These are phyloP conservation scores for Penium margaritaceum DNA, from an alignment of 139 green algal species.

Conservation along the genomic window DNA sequence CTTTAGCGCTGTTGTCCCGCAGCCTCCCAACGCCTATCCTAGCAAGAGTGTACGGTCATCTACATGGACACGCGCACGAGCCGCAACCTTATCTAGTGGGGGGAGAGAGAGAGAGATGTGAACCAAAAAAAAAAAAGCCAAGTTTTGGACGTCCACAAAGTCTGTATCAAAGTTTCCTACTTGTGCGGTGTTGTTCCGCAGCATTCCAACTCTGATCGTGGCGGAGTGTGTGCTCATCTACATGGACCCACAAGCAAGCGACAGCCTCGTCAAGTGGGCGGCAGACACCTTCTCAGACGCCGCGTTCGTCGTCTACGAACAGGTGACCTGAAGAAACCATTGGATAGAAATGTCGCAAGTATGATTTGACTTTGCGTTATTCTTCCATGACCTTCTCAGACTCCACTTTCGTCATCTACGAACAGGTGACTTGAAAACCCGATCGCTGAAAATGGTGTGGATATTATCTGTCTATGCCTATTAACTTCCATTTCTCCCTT, in stretches of 20 bases:
- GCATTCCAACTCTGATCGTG: constrained; percentile 44
- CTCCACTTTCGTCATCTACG: no score
- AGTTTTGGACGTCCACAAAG: no score
- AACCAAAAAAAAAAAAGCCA: no score
- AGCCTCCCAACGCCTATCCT: constrained; percentile 42
- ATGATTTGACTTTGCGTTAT: no score
- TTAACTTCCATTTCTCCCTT: neutral
- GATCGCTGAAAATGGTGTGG: no score
- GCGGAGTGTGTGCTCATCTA: constrained; percentile 50
- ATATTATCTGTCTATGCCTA: neutral
- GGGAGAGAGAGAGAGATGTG: no score
- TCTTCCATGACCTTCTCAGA: no score
- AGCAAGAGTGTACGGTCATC: constrained; percentile 34
- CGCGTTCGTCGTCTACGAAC: constrained; percentile 48
- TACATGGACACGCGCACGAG: constrained; percentile 22
- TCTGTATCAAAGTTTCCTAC: no score
- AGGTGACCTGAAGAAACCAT: constrained; percentile 27
- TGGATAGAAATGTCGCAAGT: no score
- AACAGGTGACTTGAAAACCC: no score
- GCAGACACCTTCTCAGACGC: constrained; percentile 8
- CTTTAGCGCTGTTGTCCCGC: no score
- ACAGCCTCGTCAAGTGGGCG: constrained; percentile 27
- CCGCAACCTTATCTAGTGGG: no score
- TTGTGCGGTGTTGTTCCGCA: constrained; percentile 11
- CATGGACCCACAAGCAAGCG: constrained; percentile 21